These are phyloP conservation scores for Populus hybrid DNA, from an alignment of 441 rosid genomes.

Conservation along the genomic window DNA sequence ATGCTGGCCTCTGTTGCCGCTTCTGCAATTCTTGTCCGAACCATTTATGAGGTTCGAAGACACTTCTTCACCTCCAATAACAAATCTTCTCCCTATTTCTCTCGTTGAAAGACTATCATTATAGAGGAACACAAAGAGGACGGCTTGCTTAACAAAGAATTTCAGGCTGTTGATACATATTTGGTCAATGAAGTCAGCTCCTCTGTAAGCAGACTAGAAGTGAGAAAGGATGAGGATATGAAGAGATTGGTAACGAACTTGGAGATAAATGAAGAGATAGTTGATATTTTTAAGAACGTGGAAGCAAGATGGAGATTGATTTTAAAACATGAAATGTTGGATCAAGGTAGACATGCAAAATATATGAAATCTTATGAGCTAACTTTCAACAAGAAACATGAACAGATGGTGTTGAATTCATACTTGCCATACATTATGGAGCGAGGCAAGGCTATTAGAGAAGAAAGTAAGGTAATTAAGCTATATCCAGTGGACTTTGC, in stretches of 20 bases:
- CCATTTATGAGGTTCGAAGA: not conserved
- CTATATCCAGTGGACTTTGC: not conserved
- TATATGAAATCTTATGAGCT: constrained; percentile 21
- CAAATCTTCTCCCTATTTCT: not conserved
- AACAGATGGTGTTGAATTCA: constrained; percentile 8
- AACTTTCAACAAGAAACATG: constrained; percentile 24
- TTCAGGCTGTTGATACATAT: constrained; percentile 2
- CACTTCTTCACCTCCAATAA: not conserved
- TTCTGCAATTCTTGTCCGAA: constrained; percentile 1
- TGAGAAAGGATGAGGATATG: not conserved
- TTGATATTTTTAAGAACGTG: constrained; percentile 4
- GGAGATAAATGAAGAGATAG: not conserved
- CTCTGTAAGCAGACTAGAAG: not conserved
- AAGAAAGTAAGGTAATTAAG: constrained; percentile 14
- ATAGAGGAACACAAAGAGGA: constrained; percentile 5
- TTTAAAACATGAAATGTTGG: not conserved
- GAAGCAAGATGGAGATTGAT: constrained; percentile 11
- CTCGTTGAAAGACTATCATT: not conserved
- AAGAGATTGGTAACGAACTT: not conserved
- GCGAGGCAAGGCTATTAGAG: constrained; percentile 5
- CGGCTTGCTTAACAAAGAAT: not conserved
- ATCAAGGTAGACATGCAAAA: not conserved
- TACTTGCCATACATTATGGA: constrained; percentile 23
- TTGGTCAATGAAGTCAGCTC: not conserved
- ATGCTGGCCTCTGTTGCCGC: not conserved